Base-by-base conservation (phyloP, 169 alveolate genomes). In the Neospora caninum region DNA sequence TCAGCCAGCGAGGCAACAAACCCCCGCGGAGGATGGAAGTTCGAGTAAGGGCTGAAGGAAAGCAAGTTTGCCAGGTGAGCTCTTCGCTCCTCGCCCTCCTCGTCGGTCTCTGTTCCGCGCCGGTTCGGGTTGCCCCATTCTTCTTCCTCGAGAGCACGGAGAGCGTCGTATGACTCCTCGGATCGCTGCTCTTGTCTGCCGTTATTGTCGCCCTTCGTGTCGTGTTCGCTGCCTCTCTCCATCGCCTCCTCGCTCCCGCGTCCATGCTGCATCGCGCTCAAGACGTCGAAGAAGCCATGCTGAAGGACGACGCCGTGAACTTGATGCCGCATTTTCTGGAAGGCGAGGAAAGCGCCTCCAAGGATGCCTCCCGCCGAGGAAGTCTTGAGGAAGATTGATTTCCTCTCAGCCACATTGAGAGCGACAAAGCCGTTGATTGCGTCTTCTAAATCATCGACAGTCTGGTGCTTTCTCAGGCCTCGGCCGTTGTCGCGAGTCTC, bases 281-380 rank as follows among this genome's bases (percentile, higher is more conserved):
- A 38, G 45, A 78, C 86, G 86, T 78, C 86, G 45, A 78, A 38
- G 45, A 78, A 78, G 7, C 86, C 86, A 16, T 78, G 86, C 7
- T 43, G 86, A 36, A 78, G 9, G 43, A 78, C 45, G 43, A 82
- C 38, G 64, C 41, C 89, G 36, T 38, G 38, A 34, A 42, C n/a
- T 27, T 29, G 41, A 22, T 2, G 4, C 67, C 89, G 53, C 89
- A 82, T 38, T 20, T 38, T 16, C 25, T 82, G 89, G 41, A 82
- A 82, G 64, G 89, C 54, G 69, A 41, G 64, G 27, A 82, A 42
- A 0, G 89, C 53, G 41, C 69, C 89, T 18, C 41, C 89, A 22
- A 82, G 53, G 39, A 82, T 20, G 53, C 89, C 89, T 36, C 89
- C 89, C 1, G 89, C 89, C 13, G 89, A 82, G 34, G 67, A 39